A percentile compares a stretch with the other conserved stretches of the same genome.
Conservation (phyloP, 1,284 basidiomycete species). For the Exobasidium rhododendri region DNA sequence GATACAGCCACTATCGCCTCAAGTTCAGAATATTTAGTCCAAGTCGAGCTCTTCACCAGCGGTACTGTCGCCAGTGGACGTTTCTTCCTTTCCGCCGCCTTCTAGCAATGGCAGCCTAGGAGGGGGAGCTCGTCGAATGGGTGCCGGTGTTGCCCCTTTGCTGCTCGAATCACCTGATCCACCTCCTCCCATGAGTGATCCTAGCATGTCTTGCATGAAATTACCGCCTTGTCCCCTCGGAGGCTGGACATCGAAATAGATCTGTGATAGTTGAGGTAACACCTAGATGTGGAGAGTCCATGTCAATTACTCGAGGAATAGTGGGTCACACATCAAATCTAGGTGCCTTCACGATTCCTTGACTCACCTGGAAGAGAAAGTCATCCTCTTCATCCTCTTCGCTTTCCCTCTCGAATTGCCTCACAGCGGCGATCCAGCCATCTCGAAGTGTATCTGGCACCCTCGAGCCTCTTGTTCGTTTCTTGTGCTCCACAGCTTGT, state of each 20-base stretch:
- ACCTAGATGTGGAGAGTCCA: too few species aligned
- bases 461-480: background rate
- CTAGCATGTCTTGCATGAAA: conserved; percentile 44
- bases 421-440: conserved; percentile 28
- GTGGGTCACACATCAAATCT: too few species aligned
- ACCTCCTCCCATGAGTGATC: conserved; percentile 30
- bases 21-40: background rate
- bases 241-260: conserved; percentile 33
- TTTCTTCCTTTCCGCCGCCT: conserved; percentile 1
- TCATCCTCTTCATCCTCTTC: conserved; percentile 28
- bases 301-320: background rate
- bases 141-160: background rate
- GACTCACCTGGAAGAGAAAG: conserved; percentile 18
- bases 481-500: conserved; percentile 22
- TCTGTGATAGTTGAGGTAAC: conserved; percentile 25
- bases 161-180: background rate
- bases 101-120: background rate
- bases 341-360: background rate
- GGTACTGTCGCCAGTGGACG: background rate
- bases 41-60: conserved; percentile 11
- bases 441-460: conserved; percentile 26
- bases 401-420: conserved; percentile 37
- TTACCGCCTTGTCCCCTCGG: conserved; percentile 24
- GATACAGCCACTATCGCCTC: background rate
- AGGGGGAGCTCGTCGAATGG: conserved; percentile 5